Conservation (phyloP, 352 stramenopile species). For the Globisporangium cederbergense region DNA sequence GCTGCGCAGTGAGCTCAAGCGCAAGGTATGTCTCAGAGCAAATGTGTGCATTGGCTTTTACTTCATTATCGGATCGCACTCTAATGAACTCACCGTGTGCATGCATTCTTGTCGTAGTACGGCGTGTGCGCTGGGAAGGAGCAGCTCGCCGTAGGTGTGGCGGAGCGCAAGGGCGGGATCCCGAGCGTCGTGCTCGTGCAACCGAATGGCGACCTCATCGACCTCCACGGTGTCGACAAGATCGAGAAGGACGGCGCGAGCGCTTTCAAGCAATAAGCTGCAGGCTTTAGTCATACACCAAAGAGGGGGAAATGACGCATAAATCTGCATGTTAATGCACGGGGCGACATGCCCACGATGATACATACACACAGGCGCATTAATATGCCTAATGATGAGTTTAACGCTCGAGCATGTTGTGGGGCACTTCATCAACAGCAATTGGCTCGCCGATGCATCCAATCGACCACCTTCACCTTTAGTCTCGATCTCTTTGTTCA, state of each 20-base stretch:
- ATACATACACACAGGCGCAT: neutral
- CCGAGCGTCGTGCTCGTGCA: conserved; percentile 74
- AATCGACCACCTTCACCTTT: neutral
- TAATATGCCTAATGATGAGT: neutral
- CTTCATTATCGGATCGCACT: neutral
- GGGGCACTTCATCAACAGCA: neutral
- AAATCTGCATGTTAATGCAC: neutral
- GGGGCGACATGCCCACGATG: neutral
- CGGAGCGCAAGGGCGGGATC: conserved; percentile 64
- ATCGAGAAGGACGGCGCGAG: conserved; percentile 50
- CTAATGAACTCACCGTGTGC: no score
- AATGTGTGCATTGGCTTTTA: neutral
- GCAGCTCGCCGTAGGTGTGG: conserved; percentile 44
- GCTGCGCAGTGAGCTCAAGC: conserved; percentile 69
- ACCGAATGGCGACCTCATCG: conserved; percentile 56
- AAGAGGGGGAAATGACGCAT: neutral
- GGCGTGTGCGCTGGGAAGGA: conserved; percentile 70
- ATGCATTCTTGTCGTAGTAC: conserved; percentile 29
- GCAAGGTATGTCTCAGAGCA: conserved; percentile 35
- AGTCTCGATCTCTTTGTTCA: neutral
- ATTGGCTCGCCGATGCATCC: neutral
- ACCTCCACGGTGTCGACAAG: conserved; percentile 59
- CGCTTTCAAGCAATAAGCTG: conserved; percentile 31
- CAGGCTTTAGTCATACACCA: conserved; percentile 23
- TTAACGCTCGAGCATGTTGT: neutral